Evolutionary conservation across 1,139 yeast species (phyloP).

Genomic region (Hyphopichia burtonii): DNA sequence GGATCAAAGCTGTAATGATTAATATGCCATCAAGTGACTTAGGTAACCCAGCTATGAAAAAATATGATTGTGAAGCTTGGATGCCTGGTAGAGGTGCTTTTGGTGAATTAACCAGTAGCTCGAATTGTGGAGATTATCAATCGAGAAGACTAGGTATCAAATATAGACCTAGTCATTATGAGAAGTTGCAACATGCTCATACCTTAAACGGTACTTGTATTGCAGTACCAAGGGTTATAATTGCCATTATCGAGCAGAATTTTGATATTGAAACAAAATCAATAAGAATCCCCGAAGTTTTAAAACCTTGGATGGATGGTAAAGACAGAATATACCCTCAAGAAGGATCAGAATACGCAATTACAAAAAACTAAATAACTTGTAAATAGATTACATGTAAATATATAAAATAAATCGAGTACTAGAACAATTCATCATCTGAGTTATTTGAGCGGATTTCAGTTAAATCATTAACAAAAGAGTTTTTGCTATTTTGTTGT

Average conservation of each 20-base stretch:
- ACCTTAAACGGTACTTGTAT: slow-evolving; percentile 95
- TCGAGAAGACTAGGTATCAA: slow-evolving; percentile 77
- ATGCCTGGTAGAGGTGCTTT: slow-evolving; percentile 95
- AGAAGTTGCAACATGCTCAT: slow-evolving; percentile 56
- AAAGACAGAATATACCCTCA: slow-evolving; percentile 31
- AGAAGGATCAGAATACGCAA: background rate
- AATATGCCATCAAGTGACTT: slow-evolving; percentile 90
- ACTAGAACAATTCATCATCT: slow-evolving; percentile 15
- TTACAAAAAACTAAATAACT: background rate
- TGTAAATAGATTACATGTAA: background rate
- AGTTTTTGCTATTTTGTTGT: background rate
- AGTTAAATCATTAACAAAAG: background rate
- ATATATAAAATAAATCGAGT: background rate
- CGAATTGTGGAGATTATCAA: slow-evolving; percentile 93
- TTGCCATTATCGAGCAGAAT: slow-evolving; percentile 83
- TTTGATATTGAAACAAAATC: slow-evolving; percentile 59
- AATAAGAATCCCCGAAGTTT: slow-evolving; percentile 67
- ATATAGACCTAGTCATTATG: slow-evolving; percentile 34
- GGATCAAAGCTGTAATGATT: slow-evolving; percentile 75
- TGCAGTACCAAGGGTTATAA: slow-evolving; percentile 89
- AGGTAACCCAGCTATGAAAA: slow-evolving; percentile 91
- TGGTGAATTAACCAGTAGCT: slow-evolving; percentile 92
- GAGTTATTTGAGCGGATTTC: slow-evolving; percentile 17
- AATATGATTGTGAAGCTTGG: slow-evolving; percentile 95
- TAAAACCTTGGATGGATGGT: slow-evolving; percentile 68